These are phyloP conservation scores for Suillus hirtellus DNA, from an alignment of 768 basidiomycete species.

Conservation along the genomic window DNA sequence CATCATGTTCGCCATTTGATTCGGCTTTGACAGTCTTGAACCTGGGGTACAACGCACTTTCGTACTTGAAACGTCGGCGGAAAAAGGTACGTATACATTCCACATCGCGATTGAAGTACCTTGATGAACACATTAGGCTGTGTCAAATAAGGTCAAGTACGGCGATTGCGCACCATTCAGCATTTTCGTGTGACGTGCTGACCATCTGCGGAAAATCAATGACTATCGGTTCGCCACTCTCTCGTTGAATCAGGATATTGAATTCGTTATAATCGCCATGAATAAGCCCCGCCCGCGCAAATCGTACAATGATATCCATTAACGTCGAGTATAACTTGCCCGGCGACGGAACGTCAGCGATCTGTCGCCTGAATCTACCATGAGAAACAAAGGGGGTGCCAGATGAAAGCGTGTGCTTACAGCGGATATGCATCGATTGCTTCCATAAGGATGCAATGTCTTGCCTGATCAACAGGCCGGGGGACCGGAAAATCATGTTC, in stretches of 20 bases:
- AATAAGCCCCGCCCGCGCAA: constrained; percentile 92
- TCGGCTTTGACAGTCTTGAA: constrained; percentile 53
- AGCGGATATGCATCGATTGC: constrained; percentile 93
- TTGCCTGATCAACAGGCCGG: constrained; percentile 87
- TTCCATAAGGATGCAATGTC: constrained; percentile 96
- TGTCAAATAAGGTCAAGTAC: constrained; percentile 15
- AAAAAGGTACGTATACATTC: constrained; percentile 96
- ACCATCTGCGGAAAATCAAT: constrained; percentile 99
- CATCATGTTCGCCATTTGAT: constrained; percentile 41
- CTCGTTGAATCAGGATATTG: constrained; percentile 90
- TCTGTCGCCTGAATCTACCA: constrained; percentile 67
- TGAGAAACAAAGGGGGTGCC: neutral
- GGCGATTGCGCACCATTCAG: constrained; percentile 77
- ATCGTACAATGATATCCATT: constrained; percentile 95
- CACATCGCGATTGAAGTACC: constrained; percentile 99
- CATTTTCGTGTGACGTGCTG: constrained; percentile 93
- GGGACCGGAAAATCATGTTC: constrained; percentile 95
- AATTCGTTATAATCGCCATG: constrained; percentile 99
- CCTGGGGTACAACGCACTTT: constrained; percentile 84
- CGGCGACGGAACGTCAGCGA: constrained; percentile 79
- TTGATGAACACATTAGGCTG: constrained; percentile 31
- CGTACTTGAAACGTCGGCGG: constrained; percentile 86
- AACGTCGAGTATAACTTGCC: constrained; percentile 87
- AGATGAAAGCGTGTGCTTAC: constrained; percentile 46
- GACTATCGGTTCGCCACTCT: constrained; percentile 75